phyloP scores from a whole-genome alignment of 306 rosid species.

The Luffa aegyptiaca region DNA sequence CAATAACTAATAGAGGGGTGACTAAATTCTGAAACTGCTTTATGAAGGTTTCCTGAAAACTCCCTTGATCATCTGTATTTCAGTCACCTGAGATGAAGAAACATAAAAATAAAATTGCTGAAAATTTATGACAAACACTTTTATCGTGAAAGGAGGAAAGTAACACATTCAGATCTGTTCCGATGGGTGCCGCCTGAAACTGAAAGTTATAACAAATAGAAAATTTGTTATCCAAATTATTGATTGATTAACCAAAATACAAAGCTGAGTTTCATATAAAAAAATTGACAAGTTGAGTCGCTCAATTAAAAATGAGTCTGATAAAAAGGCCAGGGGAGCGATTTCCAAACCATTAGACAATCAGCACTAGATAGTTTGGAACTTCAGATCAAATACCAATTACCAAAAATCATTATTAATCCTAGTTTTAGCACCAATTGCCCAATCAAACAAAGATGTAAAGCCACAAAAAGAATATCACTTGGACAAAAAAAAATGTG shows the following conservation, averaged over 20 bases:
- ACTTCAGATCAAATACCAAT: neutral
- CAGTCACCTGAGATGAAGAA: constrained; percentile 50
- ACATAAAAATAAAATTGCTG: constrained; percentile 4
- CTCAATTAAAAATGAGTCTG: neutral
- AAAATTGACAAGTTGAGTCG: neutral
- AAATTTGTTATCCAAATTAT: neutral
- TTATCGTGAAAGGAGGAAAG: neutral
- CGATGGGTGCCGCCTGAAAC: neutral
- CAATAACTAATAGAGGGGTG: constrained; percentile 50
- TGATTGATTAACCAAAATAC: neutral
- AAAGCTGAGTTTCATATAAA: too few relatives aligned
- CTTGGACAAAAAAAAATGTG: neutral
- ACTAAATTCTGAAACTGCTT: constrained; percentile 43
- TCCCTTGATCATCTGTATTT: constrained; percentile 48
- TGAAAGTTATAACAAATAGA: neutral
- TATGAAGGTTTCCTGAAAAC: constrained; percentile 44
- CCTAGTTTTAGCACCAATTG: neutral
- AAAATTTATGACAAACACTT: neutral
- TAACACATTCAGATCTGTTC: neutral
- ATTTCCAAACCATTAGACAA: neutral
- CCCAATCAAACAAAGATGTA: neutral
- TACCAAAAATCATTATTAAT: neutral
- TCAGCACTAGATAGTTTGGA: neutral
- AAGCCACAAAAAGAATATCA: neutral
- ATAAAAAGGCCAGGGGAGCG: neutral